Evolutionary conservation across 805 yeast species (phyloP).

Genomic region (Suhomyces sp.): DNA sequence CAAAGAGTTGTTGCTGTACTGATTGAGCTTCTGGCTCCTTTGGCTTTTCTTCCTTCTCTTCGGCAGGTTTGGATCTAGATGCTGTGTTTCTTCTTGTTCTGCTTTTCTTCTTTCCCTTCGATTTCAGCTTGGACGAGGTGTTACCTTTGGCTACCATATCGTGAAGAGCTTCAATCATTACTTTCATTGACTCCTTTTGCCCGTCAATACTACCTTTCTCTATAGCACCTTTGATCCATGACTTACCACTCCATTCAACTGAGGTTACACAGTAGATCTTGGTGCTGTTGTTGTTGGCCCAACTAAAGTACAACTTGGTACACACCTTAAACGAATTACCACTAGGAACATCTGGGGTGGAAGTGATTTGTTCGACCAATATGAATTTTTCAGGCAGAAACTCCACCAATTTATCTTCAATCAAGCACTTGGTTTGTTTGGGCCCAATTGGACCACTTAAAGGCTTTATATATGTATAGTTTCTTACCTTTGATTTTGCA

Average conservation of each 20-base stretch:
- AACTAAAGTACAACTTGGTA: slow-evolving; percentile 68
- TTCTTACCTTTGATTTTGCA: slow-evolving; percentile 43
- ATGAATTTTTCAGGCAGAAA: slow-evolving; percentile 53
- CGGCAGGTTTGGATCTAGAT: slow-evolving; percentile 3
- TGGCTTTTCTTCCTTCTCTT: slow-evolving; percentile 1
- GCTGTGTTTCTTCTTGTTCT: slow-evolving; percentile 13
- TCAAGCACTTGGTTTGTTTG: slow-evolving; percentile 74
- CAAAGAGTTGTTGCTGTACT: slow-evolving; percentile 16
- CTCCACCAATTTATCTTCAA: slow-evolving; percentile 51
- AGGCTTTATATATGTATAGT: slow-evolving; percentile 68
- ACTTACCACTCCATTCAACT: slow-evolving; percentile 85
- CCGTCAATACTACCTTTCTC: slow-evolving; percentile 84
- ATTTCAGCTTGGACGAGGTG: slow-evolving; percentile 6
- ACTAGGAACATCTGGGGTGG: slow-evolving; percentile 93
- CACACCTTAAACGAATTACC: slow-evolving; percentile 77
- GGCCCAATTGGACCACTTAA: slow-evolving; percentile 87
- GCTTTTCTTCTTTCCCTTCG: slow-evolving; percentile 6
- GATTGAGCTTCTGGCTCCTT: slow-evolving; percentile 4
- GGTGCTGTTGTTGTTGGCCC: slow-evolving; percentile 69
- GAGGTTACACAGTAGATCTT: slow-evolving; percentile 62
- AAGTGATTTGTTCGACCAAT: slow-evolving; percentile 58
- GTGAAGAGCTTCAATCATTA: slow-evolving; percentile 47
- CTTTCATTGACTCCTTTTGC: slow-evolving; percentile 60
- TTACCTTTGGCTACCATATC: slow-evolving; percentile 27
- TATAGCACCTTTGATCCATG: slow-evolving; percentile 89